Base-by-base conservation (phyloP, 176 grass and related monocot species). In the Aechmea fasciata region DNA sequence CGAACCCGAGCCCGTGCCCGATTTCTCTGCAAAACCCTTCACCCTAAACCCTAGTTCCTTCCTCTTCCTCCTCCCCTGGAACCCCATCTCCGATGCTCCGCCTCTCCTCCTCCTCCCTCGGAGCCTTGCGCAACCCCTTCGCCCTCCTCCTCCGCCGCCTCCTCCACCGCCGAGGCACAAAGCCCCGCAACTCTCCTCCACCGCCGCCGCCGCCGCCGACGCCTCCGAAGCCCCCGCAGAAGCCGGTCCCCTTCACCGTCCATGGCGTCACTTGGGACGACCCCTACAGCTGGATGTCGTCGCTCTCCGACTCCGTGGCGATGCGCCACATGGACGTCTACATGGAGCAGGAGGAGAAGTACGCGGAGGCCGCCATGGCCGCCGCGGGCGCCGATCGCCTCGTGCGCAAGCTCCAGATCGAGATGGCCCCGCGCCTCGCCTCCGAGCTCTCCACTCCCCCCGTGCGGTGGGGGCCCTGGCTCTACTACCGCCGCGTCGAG, bases 271-370 rank as follows among this genome's bases (percentile, higher is more conserved):
- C 78, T 19, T 88, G 72, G 90, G 68, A 84, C 65, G 90, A 94
- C 65, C 83, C 75, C 80, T 94, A 90, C 65, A 71, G 79, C 3
- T 94, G 86, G 86, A 90, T 94, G 90, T 73, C 83, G 3, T 67
- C 83, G n/a, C 86, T 94, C 23, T 80, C 86, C 49, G 86, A 97
- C 79, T 52, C 81, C 61, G 89, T 91, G 25, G 81, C 93, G 54
- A 97, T 92, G 93, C 93, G 89, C 74, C 93, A 97, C 89, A 97
- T 97, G 93, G 93, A 90, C 54, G 59, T 92, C 1, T 83, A 83
- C 84, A 85, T 97, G 83, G 89, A 97, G 79, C 86, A 91, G 49
- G 89, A 97, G 82, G 89, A 97, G 83, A 92, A 80, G 74, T 97
- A 97, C 82, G 59, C 81, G 23, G 93, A 92, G 67, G 93, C 93